phyloP scores from a whole-genome alignment of 305 asterid genomes.

The Striga hermonthica region DNA sequence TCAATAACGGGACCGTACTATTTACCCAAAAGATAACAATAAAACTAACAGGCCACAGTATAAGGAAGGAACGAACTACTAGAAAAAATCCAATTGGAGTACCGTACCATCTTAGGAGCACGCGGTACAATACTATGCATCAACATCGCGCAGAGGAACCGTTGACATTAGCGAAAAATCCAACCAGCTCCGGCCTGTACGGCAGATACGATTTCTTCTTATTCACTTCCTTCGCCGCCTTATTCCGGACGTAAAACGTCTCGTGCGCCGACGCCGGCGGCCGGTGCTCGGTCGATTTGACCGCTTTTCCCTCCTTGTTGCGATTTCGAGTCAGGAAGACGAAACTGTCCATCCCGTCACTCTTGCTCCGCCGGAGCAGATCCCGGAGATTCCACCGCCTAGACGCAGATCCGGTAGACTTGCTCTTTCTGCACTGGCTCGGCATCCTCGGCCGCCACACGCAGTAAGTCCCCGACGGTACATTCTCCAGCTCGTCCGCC shows the following conservation, averaged over 20 bases:
- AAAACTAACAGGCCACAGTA: background rate
- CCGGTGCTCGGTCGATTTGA: conserved; percentile 20
- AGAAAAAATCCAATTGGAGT: conserved; percentile 15
- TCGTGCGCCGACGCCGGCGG: conserved; percentile 50
- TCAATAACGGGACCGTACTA: no score
- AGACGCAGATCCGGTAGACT: conserved; percentile 76
- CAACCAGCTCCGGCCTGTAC: conserved; percentile 69
- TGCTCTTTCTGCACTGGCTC: conserved; percentile 62
- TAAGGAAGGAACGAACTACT: background rate
- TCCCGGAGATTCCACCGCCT: conserved; percentile 74
- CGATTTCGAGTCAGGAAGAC: conserved; percentile 56
- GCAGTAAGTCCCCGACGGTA: conserved; percentile 65
- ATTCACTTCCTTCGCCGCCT: conserved; percentile 57
- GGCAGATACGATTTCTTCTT: conserved; percentile 86
- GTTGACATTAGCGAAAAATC: conserved; percentile 57
- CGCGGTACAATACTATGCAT: conserved; percentile 29
- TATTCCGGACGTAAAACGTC: conserved; percentile 52
- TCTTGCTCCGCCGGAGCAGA: conserved; percentile 73
- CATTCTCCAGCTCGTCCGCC: conserved; percentile 54
- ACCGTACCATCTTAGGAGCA: conserved; percentile 30
- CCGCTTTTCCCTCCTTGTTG: conserved; percentile 32
- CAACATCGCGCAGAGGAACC: conserved; percentile 30
- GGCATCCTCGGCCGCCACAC: conserved; percentile 66
- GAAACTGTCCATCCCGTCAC: conserved; percentile 73
- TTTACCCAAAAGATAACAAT: no score